Evolutionary conservation across 805 yeast species (phyloP), one percentile per base, ranked within the genome.

Genomic region (Candida hispaniensis): DNA sequence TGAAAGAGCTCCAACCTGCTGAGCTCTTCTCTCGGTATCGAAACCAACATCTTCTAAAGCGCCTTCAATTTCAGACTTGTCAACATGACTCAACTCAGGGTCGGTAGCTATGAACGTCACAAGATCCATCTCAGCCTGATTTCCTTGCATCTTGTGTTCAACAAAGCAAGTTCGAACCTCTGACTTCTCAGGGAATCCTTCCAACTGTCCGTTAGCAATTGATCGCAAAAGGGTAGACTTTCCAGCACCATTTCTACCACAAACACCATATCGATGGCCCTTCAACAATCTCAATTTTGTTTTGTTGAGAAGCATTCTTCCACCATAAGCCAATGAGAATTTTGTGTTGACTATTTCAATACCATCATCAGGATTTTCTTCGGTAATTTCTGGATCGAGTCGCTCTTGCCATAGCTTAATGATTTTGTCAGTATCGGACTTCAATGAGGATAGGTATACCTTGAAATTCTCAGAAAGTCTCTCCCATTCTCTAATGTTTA

Each of bases 191-290:
- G 98, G 98, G 75, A 91, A 88, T 4, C 97, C 97, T 63, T 88
- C 97, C 45, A 88, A 68, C 63, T 88, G 94, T 40, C 97, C 97
- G 53, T 83, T 82, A 38, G 94, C 83, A 51, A 88, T 91, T 18
- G 97, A 78, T 59, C 97, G 74, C 97, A 88, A 85, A 51, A 88
- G 67, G 10, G 98, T 88, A 9, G 96, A 85, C 61, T 88, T 88
- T 66, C 98, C 98, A 41, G 95, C 96, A 70, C 98, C 98, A 56
- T 88, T 88, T 63, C 96, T 71, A 56, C 98, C 98, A 68, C 95
- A 83, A 43, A 88, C 69, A 66, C 98, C 98, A 54, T 88, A 88
- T 61, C 98, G 73, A 62, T 82, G 96, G 50, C 97, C 97, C 63
- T 86, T 83, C 48, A 81, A 65, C 44, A 88, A 69, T 54, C 94